phyloP scores from a whole-genome alignment of 495 filamentous ascomycete genomes.

The Peziza echinospora region DNA sequence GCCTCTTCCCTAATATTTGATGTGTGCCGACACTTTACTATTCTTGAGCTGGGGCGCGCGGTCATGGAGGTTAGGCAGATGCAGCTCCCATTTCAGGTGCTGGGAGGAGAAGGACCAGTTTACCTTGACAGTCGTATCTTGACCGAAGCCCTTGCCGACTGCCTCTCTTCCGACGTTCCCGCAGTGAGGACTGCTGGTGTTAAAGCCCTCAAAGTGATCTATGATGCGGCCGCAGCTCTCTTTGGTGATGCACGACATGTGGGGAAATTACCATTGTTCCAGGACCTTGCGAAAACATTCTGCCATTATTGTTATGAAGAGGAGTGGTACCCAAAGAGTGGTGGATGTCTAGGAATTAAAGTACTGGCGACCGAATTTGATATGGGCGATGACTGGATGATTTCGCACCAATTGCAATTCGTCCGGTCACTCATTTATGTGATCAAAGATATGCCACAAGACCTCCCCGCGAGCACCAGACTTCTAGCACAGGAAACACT shows the following conservation, averaged over 20 bases:
- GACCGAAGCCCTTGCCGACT: conserved; percentile 71
- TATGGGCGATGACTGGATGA: conserved; percentile 64
- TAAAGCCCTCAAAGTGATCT: conserved; percentile 48
- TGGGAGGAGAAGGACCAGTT: conserved; percentile 65
- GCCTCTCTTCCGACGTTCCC: conserved; percentile 57
- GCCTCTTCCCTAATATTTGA: conserved; percentile 54
- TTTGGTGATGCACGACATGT: conserved; percentile 54
- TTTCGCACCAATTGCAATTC: conserved; percentile 60
- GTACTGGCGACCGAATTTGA: conserved; percentile 57
- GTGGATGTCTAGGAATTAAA: conserved; percentile 74
- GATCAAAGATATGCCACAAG: conserved; percentile 88
- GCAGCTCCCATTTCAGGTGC: conserved; percentile 55
- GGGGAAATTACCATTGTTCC: conserved; percentile 57
- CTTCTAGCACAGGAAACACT: conserved; percentile 60
- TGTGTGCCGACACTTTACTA: conserved; percentile 67
- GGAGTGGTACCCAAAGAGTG: conserved; percentile 93
- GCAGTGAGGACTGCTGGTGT: conserved; percentile 71
- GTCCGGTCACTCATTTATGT: conserved; percentile 76
- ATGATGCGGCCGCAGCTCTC: conserved; percentile 54
- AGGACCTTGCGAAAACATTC: conserved; percentile 55
- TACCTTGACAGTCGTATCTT: conserved; percentile 67
- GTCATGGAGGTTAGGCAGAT: conserved; percentile 53
- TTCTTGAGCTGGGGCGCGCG: conserved; percentile 71
- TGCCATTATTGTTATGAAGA: conserved; percentile 89
- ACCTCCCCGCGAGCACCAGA: conserved; percentile 71